Evolutionary conservation across 345 rosid species (phyloP), one percentile per base, ranked within the genome.

Genomic region (Salix exigua): DNA sequence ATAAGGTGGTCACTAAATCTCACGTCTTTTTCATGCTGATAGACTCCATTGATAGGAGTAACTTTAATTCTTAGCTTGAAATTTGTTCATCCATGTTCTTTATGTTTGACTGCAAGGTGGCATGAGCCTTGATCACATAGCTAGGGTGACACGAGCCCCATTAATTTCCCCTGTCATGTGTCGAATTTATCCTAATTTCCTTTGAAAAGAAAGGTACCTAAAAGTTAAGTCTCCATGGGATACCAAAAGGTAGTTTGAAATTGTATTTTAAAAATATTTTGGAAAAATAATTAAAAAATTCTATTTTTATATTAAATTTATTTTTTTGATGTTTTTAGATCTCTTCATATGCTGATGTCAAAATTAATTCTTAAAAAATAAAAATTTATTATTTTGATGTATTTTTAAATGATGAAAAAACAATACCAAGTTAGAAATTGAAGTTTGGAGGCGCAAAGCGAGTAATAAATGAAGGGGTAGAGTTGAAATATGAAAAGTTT

Each of bases 371-470:
- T 38, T 38, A 1, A 8, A 38, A 7, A 8, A 38, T 38, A 37
- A 37, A 33, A 33, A 33, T 0, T 30, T 5, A 33, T 8, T 0
- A 1, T 38, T 38, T 38, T 8, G 0, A 38, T 38, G 0, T 0
- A 38, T 38, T 38, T 38, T 0, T 38, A 2, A 38, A 38, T 38
- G 0, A n/a, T n/a, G n/a, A n/a, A 38, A 38, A 8, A 8, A 0
- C 5, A 31, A 31, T 31, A 31, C 33, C 5, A 31, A 0, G 31
- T 4, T 48, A 5, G 21, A 17, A 48, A 50, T 50, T 17, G 17
- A 50, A 18, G n/a, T 50, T 17, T 50, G 55, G 55, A 16, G 55
- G 55, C n/a, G 51, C 1, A 17, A 50, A 50, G n/a, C 21, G 6
- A 17, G 18, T 18, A 50, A 50, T 50, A 50, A 17, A 18, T 18